These are phyloP conservation scores for Rhynchospora tenuis DNA, from an alignment of 176 grass and related monocot genomes.

Conservation along the genomic window DNA sequence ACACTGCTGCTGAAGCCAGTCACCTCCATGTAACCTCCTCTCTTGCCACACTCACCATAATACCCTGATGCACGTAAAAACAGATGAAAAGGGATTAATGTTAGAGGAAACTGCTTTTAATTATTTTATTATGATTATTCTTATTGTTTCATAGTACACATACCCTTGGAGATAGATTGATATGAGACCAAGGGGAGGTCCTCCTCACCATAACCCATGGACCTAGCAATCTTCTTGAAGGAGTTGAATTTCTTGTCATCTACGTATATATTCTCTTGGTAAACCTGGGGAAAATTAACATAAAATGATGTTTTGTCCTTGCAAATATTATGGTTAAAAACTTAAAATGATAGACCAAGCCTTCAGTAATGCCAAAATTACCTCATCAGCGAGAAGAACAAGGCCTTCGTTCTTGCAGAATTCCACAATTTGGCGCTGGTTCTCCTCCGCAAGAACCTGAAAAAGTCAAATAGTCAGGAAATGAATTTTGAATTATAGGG, in stretches of 20 bases:
- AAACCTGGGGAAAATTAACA: conserved; percentile 66
- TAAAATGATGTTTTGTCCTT: too few species aligned
- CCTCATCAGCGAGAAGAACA: conserved; percentile 97
- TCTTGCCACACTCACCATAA: conserved; percentile 96
- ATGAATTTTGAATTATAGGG: conserved; percentile 15
- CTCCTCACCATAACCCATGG: conserved; percentile 60
- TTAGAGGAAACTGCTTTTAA: background rate
- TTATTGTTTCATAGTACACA: background rate
- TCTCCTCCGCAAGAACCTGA: conserved; percentile 86
- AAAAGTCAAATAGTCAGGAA: conserved; percentile 7
- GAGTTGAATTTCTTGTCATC: conserved; percentile 89
- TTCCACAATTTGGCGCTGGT: conserved; percentile 73
- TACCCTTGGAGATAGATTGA: conserved; percentile 96
- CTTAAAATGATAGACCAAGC: background rate
- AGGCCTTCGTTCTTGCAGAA: conserved; percentile 91
- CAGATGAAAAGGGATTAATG: conserved; percentile 16
- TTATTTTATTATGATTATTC: conserved; percentile 3
- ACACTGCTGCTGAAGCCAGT: conserved; percentile 77
- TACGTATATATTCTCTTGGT: conserved; percentile 93
- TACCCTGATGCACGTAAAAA: conserved; percentile 46
- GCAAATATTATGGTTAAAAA: background rate
- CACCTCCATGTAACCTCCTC: conserved; percentile 97
- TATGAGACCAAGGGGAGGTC: conserved; percentile 78
- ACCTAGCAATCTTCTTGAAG: conserved; percentile 88
- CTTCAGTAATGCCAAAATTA: conserved; percentile 4